phyloP scores from a whole-genome alignment of 768 basidiomycete species.

The Collybia mongolica region DNA sequence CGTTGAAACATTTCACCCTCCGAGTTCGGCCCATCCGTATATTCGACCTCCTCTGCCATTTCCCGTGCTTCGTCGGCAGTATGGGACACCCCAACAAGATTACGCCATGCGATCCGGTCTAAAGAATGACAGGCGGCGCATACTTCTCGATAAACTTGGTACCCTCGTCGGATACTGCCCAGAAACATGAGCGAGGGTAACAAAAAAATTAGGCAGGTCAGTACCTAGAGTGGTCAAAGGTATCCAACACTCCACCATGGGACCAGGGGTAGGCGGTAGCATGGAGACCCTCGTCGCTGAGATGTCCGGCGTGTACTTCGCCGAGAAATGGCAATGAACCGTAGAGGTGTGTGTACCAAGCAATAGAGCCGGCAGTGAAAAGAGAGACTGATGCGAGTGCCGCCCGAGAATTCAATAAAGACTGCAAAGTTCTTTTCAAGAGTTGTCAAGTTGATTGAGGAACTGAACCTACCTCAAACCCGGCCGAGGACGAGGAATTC shows the following conservation, averaged over 20 bases:
- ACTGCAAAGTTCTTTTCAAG: slow-evolving; percentile 34
- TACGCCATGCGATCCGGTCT: slow-evolving; percentile 99
- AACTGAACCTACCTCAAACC: slow-evolving; percentile 58
- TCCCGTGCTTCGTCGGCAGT: slow-evolving; percentile 85
- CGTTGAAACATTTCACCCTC: slow-evolving; percentile 98
- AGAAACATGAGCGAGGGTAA: slow-evolving; percentile 9
- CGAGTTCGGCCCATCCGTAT: slow-evolving; percentile 92
- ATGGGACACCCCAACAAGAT: slow-evolving; percentile 97
- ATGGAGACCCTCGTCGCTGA: slow-evolving; percentile 94
- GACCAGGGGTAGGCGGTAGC: slow-evolving; percentile 86
- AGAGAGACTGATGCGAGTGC: slow-evolving; percentile 75
- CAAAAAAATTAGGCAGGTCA: slow-evolving; percentile 20
- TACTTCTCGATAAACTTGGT: slow-evolving; percentile 98
- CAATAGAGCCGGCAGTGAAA: slow-evolving; percentile 84
- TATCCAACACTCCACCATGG: slow-evolving; percentile 84
- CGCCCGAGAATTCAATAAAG: slow-evolving; percentile 66
- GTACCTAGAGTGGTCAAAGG: slow-evolving; percentile 95
- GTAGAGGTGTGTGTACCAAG: slow-evolving; percentile 96
- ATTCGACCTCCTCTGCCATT: slow-evolving; percentile 97
- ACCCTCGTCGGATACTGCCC: slow-evolving; percentile 87
- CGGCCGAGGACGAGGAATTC: slow-evolving; percentile 49
- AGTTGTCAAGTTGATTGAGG: background rate
- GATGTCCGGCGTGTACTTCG: slow-evolving; percentile 90
- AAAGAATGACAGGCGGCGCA: slow-evolving; percentile 99
- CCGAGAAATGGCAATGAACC: slow-evolving; percentile 87